Base-by-base conservation (phyloP, 1,284 basidiomycete species). In the Boletus semigastroideus region DNA sequence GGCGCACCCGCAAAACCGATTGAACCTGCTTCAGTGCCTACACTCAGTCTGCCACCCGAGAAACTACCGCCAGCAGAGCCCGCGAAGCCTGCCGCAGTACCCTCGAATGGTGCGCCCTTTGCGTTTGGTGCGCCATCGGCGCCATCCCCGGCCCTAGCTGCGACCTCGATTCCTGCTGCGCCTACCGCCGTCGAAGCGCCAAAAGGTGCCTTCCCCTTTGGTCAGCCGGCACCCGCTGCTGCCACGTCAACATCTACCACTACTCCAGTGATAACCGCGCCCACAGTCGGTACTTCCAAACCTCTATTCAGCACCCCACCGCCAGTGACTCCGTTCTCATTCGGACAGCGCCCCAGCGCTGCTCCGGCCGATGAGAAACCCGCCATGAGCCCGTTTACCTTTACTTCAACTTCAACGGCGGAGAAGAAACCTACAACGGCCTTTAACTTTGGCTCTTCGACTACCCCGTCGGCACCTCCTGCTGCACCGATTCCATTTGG, bases 381-480 rank as follows among this genome's bases (percentile, higher is more conserved):
- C 36, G 36, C 55, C n/a, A 22, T 48, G 4, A 53, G 28, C 17
- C 34, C 59, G 28, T 74, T 73, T 50, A 59, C 69, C 13, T 72
- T 73, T 34, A 62, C 45, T 12, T 20, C 60, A 19, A n/a, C 65
- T 16, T 44, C 65, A 30, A 31, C 56, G 4, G 25, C 34, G 19
- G 68, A 63, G 52, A 73, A 68, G 42, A 65, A 60, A 41, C 37
- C 64, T 9, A 13, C 57, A 7, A 39, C 62, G 27, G 49, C 55
- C 16, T 70, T 74, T 38, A 51, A 58, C 13, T 76, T 76, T 49
- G 62, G 63, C 11, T 28, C 67, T 20, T 51, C 71, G 20, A 45
- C 65, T 33, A 42, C 64, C 13, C 54, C 58, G 14, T 55, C 62
- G 33, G 56, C 56, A 34, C 38, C 61, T 7, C 54, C 69, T 31